A percentile compares a stretch with the other conserved stretches of the same genome.
Conservation (phyloP, 2,329 filamentous ascomycete genomes). For the Aspergillus aculeatinus region DNA sequence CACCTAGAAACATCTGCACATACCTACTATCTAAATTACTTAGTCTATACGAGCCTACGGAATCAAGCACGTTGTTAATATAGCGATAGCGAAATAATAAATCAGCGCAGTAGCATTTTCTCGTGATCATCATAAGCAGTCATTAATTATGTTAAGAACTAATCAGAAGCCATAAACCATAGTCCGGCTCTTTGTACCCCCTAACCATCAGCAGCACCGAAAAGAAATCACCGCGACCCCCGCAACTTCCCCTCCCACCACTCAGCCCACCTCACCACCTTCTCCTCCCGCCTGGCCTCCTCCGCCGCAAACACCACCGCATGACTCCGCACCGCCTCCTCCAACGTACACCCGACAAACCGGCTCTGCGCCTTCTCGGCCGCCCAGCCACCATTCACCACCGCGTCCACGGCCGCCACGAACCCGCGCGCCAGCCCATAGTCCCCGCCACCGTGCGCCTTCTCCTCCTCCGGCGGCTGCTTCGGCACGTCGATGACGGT, state of each 20-base stretch:
- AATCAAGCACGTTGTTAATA: background rate
- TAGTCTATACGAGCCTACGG: background rate
- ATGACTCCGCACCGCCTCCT: constrained; percentile 86
- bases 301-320: constrained; percentile 93
- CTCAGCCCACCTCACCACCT: constrained; percentile 69
- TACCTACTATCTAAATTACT: background rate
- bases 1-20: constrained; percentile 60
- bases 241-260: constrained; percentile 69
- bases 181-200: background rate
- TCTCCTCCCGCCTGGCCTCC: constrained; percentile 69
- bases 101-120: background rate
- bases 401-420: constrained; percentile 74
- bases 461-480: constrained; percentile 56
- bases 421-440: constrained; percentile 79
- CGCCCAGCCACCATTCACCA: constrained; percentile 67
- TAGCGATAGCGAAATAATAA: background rate
- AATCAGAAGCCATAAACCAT: background rate
- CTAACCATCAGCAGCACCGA: constrained; percentile 1
- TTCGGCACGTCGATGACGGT: constrained; percentile 61
- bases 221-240: background rate
- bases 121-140: too few species aligned
- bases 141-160: too few species aligned
- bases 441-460: constrained; percentile 72
- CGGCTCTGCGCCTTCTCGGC: constrained; percentile 70
- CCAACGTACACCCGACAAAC: constrained; percentile 77